phyloP scores from a whole-genome alignment of 106 monocot genomes.

The Chionographis japonica region DNA sequence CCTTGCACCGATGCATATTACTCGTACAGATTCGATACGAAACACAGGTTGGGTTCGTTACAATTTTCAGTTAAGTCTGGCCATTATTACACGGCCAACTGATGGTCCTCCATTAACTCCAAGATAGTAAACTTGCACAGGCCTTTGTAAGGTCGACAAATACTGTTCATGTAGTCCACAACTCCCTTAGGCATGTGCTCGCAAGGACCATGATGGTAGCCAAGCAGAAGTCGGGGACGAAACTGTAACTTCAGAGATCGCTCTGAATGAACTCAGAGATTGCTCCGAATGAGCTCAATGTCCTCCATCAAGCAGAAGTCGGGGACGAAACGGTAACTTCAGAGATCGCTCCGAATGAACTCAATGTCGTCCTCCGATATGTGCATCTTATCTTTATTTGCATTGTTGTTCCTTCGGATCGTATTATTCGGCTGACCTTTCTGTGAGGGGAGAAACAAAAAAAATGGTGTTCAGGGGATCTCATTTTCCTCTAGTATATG shows the following conservation, averaged over 20 bases:
- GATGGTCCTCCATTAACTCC: too few relatives aligned
- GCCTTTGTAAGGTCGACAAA: too few relatives aligned
- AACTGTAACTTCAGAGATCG: too few relatives aligned
- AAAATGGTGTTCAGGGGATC: too few relatives aligned
- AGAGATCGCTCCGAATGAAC: slow-evolving; percentile 15
- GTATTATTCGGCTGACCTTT: slow-evolving; percentile 37
- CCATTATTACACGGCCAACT: too few relatives aligned
- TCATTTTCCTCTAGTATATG: neutral
- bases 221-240: neutral
- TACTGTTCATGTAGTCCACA: too few relatives aligned
- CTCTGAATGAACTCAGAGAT: too few relatives aligned
- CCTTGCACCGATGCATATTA: too few relatives aligned
- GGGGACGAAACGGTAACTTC: neutral
- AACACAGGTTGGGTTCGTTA: too few relatives aligned
- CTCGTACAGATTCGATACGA: too few relatives aligned
- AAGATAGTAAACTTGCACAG: too few relatives aligned
- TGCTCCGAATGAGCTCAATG: slow-evolving; percentile 39
- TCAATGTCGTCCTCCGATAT: slow-evolving; percentile 67
- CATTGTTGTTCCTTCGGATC: slow-evolving; percentile 15
- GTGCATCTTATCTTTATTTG: slow-evolving; percentile 57
- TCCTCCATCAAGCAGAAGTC: slow-evolving; percentile 18
- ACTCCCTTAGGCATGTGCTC: neutral
- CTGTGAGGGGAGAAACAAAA: slow-evolving; percentile 24
- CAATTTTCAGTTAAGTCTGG: too few relatives aligned
- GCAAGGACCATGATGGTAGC: neutral